Conservation (phyloP, 176 grass and related monocot species). For the Otatea glauca region DNA sequence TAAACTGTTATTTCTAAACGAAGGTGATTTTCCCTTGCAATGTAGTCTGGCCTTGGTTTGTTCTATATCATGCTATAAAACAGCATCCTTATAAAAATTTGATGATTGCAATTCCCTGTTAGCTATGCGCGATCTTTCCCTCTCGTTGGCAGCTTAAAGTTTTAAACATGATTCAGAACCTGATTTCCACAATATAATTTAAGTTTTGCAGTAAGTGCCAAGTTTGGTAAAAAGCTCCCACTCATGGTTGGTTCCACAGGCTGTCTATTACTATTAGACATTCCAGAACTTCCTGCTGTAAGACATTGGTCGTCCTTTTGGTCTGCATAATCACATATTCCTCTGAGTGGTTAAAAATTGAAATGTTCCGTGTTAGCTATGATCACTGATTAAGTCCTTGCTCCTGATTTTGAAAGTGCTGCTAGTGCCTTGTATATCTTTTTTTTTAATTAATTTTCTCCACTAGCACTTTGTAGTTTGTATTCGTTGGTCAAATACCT, state of each 20-base stretch:
- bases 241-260: neutral
- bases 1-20: neutral
- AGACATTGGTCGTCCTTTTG: neutral
- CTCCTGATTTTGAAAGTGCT: neutral
- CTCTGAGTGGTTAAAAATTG: constrained; percentile 1
- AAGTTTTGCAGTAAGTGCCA: constrained; percentile 6
- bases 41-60: neutral
- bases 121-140: neutral
- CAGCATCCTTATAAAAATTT: neutral
- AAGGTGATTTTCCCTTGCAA: neutral
- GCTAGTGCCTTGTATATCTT: neutral
- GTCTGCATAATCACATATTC: constrained; percentile 13
- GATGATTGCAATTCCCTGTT: neutral
- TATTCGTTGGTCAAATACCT: neutral
- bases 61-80: neutral
- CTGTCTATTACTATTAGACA: neutral
- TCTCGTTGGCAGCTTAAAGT: neutral
- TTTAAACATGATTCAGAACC: constrained; percentile 6
- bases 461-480: neutral
- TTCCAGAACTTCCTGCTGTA: constrained; percentile 4
- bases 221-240: neutral
- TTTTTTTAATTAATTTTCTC: neutral
- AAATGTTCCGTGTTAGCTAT: neutral
- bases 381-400: neutral
- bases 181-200: constrained; percentile 23